Conservation (phyloP, 805 yeast species). For the Cyberlindnera mrakii region DNA sequence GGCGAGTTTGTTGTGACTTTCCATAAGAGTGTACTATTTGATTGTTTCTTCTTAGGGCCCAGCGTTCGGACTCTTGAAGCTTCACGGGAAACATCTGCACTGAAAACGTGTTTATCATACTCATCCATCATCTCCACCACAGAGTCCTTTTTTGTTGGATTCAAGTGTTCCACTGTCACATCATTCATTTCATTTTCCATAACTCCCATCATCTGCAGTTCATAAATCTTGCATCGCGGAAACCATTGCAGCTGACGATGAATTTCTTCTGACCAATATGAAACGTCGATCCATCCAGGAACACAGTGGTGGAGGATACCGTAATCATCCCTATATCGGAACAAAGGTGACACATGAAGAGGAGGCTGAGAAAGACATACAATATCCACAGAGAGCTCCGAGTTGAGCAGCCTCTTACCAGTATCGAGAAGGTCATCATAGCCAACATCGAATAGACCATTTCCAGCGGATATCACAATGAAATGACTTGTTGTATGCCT, state of each 20-base stretch:
- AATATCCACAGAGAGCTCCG: slow-evolving; percentile 84
- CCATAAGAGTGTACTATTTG: slow-evolving; percentile 17
- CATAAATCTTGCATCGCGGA: slow-evolving; percentile 93
- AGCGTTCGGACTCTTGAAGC: not conserved
- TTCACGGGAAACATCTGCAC: slow-evolving; percentile 9
- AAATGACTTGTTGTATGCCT: slow-evolving; percentile 90
- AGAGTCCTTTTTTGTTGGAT: slow-evolving; percentile 27
- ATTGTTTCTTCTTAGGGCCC: slow-evolving; percentile 7
- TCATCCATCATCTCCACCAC: slow-evolving; percentile 56
- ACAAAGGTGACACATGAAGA: slow-evolving; percentile 83
- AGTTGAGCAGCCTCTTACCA: slow-evolving; percentile 63
- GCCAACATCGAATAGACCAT: slow-evolving; percentile 91
- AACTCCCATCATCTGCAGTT: slow-evolving; percentile 96
- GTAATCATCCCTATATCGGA: slow-evolving; percentile 56
- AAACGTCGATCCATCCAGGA: slow-evolving; percentile 94
- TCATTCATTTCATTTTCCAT: slow-evolving; percentile 85
- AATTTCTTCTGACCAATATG: slow-evolving; percentile 67
- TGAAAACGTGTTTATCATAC: slow-evolving; percentile 59
- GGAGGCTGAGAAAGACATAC: slow-evolving; percentile 90
- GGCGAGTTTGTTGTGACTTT: slow-evolving; percentile 17
- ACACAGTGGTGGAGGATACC: slow-evolving; percentile 61
- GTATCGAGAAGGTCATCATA: slow-evolving; percentile 69
- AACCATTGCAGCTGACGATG: slow-evolving; percentile 60
- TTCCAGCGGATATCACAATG: slow-evolving; percentile 82
- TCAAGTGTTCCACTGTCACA: slow-evolving; percentile 57